A percentile compares a stretch with the other conserved stretches of the same genome.
phyloP scores from a whole-genome alignment of 495 filamentous ascomycete species.

The Amniculicola lignicola region DNA sequence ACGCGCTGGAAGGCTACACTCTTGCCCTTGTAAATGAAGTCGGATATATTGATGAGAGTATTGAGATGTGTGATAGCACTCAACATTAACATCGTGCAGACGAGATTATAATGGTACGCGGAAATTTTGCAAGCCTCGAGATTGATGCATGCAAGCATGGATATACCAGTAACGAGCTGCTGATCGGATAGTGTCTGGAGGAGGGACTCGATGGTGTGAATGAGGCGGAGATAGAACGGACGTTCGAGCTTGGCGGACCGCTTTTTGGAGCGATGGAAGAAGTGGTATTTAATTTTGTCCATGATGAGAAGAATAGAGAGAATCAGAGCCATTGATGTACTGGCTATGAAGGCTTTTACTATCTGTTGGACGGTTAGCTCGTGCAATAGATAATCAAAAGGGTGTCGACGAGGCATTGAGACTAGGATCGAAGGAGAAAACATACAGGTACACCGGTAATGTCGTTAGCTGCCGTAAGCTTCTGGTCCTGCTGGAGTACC shows the following conservation, averaged over 20 bases:
- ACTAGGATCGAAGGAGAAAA: too few relatives aligned
- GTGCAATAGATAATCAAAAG: not conserved
- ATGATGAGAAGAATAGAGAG: constrained; percentile 2
- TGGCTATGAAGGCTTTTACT: constrained; percentile 8
- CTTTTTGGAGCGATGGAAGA: not conserved
- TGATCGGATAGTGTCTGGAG: constrained; percentile 14
- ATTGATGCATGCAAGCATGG: constrained; percentile 2
- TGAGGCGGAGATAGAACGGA: not conserved
- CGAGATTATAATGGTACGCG: constrained; percentile 20
- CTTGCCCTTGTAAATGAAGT: constrained; percentile 7
- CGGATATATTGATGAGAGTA: constrained; percentile 10
- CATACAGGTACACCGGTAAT: constrained; percentile 8
- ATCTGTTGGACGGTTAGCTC: not conserved
- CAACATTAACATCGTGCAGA: constrained; percentile 16
- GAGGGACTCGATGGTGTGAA: constrained; percentile 9
- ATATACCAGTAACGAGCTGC: constrained; percentile 9
- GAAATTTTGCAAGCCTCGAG: constrained; percentile 10
- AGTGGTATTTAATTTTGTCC: constrained; percentile 7
- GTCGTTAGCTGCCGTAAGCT: constrained; percentile 1
- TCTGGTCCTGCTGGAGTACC: constrained; percentile 2
- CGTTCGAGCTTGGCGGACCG: not conserved
- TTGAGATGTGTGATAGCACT: constrained; percentile 9
- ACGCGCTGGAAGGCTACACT: not conserved
- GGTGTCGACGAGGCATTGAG: too few relatives aligned
- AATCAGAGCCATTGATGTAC: not conserved